Base-by-base conservation (phyloP, 2,329 filamentous ascomycete genomes). In the Hypoxylon sp. region DNA sequence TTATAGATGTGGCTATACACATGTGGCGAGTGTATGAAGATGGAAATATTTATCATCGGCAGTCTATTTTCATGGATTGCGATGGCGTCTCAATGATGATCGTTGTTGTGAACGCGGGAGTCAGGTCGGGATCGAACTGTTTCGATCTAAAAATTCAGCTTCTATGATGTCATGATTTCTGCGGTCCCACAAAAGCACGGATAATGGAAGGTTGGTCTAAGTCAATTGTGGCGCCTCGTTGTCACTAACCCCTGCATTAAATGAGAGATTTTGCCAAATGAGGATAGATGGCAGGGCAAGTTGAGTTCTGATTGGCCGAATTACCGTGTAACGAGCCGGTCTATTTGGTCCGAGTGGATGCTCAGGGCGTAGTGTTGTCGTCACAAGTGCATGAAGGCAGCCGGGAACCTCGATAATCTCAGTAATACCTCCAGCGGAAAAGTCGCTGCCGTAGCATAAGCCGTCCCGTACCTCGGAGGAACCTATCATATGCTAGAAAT, bases 131-230 rank as follows among this genome's bases (percentile, higher is more conserved):
- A 62, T 55, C 37, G 29, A 68, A 53, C 54, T 60, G 58, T 54
- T 31, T 27, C 3, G 13, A 67, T 31, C 47, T 46, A 15, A 46
- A 60, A 52, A 29, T 58, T 65, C 29, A 24, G 39, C 19, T 4
- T 64, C 52, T 21, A 56, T 70, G 68, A 70, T 63, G 65, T 70
- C 68, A 70, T 65, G 46, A 67, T 11, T 50, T 19, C 37, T 11
- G 2, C 13, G 10, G 46, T 3, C 13, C 61, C 57, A 59, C 31
- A 60, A 42, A 59, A 39, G 24, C 27, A 7, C 15, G 17, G 19
- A 13, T n/a, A 53, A 50, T 29, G 21, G 44, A 37, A 56, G n/a
- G 48, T 15, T 32, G 47, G 53, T 32, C 31, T 47, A 35, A 31
- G 47, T 57, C 29, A 65, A 47, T 44, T 62, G 56, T 60, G 58